A percentile compares a stretch with the other conserved stretches of the same genome.
phyloP scores from a whole-genome alignment of 2,329 filamentous ascomycete genomes.

The Domatiomyces globalis region DNA sequence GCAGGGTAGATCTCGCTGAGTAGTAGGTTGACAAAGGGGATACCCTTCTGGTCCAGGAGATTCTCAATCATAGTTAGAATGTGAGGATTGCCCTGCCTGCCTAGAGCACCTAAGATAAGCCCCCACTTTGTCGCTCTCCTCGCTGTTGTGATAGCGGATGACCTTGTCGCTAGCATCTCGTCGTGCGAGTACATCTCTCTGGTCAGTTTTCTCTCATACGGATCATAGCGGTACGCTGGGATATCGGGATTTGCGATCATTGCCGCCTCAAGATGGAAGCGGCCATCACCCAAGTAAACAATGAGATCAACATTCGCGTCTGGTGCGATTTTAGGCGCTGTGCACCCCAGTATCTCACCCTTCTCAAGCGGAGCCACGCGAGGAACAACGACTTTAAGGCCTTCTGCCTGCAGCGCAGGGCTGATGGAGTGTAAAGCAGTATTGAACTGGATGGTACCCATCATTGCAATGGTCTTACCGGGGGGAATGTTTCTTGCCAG shows the following conservation, averaged over 20 bases:
- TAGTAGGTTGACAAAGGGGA: constrained; percentile 71
- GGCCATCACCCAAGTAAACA: constrained; percentile 78
- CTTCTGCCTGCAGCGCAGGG: constrained; percentile 62
- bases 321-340: constrained; percentile 57
- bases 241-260: constrained; percentile 96
- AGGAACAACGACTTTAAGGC: constrained; percentile 73
- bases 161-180: constrained; percentile 72
- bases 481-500: constrained; percentile 75
- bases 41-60: constrained; percentile 53
- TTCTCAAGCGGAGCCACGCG: constrained; percentile 88
- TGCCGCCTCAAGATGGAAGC: constrained; percentile 92
- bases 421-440: constrained; percentile 82
- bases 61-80: constrained; percentile 78
- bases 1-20: constrained; percentile 94
- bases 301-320: constrained; percentile 56
- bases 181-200: constrained; percentile 83
- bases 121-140: constrained; percentile 78
- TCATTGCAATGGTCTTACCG: constrained; percentile 77
- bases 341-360: constrained; percentile 95
- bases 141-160: constrained; percentile 61
- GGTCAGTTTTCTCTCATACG: constrained; percentile 82
- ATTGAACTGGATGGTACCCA: constrained; percentile 98
- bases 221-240: constrained; percentile 90
- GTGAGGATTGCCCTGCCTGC: constrained; percentile 88
- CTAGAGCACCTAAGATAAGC: constrained; percentile 80